Percentiles rank a stretch among this genome's conserved stretches.
phyloP scores from a whole-genome alignment of 164 flowering plant genomes.

The Warburgia ugandensis region DNA sequence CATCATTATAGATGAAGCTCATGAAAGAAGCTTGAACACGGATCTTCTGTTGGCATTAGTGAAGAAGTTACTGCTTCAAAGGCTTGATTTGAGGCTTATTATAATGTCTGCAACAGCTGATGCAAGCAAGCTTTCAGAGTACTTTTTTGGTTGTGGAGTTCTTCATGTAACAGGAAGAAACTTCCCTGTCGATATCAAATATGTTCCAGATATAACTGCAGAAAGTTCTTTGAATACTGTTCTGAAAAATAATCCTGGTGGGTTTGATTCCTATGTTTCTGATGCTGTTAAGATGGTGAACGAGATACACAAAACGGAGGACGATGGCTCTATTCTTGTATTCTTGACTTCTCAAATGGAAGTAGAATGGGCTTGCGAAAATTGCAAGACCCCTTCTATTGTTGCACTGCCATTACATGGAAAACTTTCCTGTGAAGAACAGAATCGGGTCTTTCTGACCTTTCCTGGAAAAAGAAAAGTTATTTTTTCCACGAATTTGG shows the following conservation, averaged over 20 bases:
- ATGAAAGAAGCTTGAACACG: constrained; percentile 94
- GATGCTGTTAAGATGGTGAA: constrained; percentile 56
- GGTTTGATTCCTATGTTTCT: constrained; percentile 47
- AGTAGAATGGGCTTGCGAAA: constrained; percentile 97
- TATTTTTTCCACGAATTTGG: constrained; percentile 89
- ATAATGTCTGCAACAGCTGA: constrained; percentile 99
- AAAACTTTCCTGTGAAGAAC: constrained; percentile 78
- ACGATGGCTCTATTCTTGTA: constrained; percentile 81
- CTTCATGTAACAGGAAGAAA: constrained; percentile 68
- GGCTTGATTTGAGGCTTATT: constrained; percentile 63
- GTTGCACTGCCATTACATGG: constrained; percentile 83
- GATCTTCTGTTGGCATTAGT: constrained; percentile 82
- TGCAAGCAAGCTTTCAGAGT: constrained; percentile 68
- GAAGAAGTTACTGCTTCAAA: constrained; percentile 49
- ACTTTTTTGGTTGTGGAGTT: constrained; percentile 62
- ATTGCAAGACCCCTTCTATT: constrained; percentile 42
- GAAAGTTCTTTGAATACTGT: constrained; percentile 10
- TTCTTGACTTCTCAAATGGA: constrained; percentile 87
- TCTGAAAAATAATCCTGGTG: constrained; percentile 7
- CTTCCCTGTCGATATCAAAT: constrained; percentile 77
- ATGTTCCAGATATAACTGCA: constrained; percentile 33
- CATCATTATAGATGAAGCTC: constrained; percentile 94
- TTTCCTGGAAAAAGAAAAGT: constrained; percentile 68
- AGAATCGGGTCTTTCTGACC: constrained; percentile 49
- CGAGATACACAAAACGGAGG: constrained; percentile 56